Percentiles rank a stretch among this genome's conserved stretches.
Conservation (phyloP, 2,329 filamentous ascomycete species). For the Ophiosphaerella narmari region DNA sequence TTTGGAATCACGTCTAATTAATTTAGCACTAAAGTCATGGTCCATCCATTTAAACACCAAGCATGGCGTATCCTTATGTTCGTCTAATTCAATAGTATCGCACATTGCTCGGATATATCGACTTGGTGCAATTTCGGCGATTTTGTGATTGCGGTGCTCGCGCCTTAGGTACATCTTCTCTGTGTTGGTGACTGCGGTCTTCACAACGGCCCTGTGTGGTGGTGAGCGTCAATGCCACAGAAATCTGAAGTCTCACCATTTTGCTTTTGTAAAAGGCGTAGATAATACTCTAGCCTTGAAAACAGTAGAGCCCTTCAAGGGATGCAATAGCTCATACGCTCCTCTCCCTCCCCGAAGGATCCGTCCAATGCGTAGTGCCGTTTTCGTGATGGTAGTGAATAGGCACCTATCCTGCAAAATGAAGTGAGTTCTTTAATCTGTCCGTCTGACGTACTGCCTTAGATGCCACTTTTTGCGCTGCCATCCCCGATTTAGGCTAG, state of each 20-base stretch:
- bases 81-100: slow-evolving; percentile 13
- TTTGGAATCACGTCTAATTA: slow-evolving; percentile 22
- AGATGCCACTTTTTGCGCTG: no score
- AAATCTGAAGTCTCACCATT: slow-evolving; percentile 6
- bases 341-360: slow-evolving; percentile 17
- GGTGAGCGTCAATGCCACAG: background rate
- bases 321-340: slow-evolving; percentile 15
- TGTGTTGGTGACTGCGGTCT: slow-evolving; percentile 12
- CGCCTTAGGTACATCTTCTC: slow-evolving; percentile 13
- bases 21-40: slow-evolving; percentile 12
- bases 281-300: slow-evolving; percentile 16
- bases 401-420: no score
- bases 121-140: slow-evolving; percentile 13
- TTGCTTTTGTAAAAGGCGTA: background rate
- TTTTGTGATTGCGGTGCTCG: slow-evolving; percentile 19
- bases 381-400: background rate
- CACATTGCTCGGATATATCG: slow-evolving; percentile 20
- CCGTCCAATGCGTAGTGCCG: slow-evolving; percentile 17
- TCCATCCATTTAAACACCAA: slow-evolving; percentile 33
- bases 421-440: no score
- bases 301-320: slow-evolving; percentile 18
- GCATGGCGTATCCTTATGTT: slow-evolving; percentile 10
- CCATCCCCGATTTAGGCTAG: no score
- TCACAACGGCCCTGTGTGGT: slow-evolving; percentile 16
- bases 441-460: no score